These are phyloP conservation scores for Colletotrichum siamense DNA, from an alignment of 2,329 filamentous ascomycete species.

Conservation along the genomic window DNA sequence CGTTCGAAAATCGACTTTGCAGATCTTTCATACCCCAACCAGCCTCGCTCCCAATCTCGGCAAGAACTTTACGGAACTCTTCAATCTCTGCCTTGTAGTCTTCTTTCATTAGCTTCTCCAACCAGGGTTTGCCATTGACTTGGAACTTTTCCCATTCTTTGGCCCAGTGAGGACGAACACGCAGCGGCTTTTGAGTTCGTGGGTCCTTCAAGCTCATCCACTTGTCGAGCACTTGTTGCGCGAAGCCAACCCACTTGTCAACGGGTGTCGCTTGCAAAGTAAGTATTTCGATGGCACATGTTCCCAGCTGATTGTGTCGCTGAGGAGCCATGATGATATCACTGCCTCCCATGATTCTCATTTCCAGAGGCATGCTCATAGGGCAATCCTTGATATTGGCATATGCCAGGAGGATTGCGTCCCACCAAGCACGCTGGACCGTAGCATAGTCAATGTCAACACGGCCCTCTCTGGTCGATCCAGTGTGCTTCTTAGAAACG, in stretches of 20 bases:
- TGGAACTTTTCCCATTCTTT: constrained; percentile 48
- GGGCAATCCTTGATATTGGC: constrained; percentile 33
- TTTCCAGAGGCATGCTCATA: constrained; percentile 48
- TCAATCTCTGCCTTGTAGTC: constrained; percentile 43
- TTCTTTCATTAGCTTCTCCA: constrained; percentile 37
- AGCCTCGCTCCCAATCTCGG: constrained; percentile 40
- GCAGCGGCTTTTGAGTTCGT: constrained; percentile 33
- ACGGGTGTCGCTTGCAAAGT: constrained; percentile 43
- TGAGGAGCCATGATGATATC: constrained; percentile 50
- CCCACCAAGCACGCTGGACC: constrained; percentile 55
- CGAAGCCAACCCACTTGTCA: constrained; percentile 42
- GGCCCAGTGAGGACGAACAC: constrained; percentile 50
- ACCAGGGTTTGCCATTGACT: constrained; percentile 33
- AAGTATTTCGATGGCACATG: constrained; percentile 47
- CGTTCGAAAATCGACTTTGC: constrained; percentile 44
- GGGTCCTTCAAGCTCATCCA: constrained; percentile 44
- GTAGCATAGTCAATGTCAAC: constrained; percentile 44
- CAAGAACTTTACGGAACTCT: constrained; percentile 37
- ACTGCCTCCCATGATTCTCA: constrained; percentile 48
- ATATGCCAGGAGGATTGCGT: constrained; percentile 51
- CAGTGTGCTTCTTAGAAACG: constrained; percentile 45
- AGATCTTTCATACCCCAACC: constrained; percentile 44
- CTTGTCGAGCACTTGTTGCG: constrained; percentile 43
- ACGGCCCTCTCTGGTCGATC: constrained; percentile 29
- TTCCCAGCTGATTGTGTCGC: constrained; percentile 44